Conservation (phyloP, 306 rosid species). For the Styphnolobium japonicum region DNA sequence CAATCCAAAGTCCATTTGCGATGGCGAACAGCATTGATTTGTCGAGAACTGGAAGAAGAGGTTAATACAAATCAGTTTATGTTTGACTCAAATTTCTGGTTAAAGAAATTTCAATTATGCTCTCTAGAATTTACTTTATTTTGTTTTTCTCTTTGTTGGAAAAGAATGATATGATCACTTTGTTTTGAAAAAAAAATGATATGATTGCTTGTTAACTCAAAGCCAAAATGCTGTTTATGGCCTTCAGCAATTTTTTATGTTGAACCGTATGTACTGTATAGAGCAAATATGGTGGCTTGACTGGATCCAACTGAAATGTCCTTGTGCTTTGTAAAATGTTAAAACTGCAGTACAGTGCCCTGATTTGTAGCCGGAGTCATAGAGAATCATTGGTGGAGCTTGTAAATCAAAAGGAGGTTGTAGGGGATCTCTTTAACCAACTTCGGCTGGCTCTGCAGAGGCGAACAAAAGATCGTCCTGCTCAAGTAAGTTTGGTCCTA, state of each 20-base stretch:
- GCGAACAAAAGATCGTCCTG: conserved; percentile 78
- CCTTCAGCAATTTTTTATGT: conserved; percentile 4
- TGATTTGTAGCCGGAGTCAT: conserved; percentile 59
- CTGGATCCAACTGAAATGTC: conserved; percentile 25
- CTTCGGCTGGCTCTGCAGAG: conserved; percentile 94
- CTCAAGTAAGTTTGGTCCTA: conserved; percentile 70
- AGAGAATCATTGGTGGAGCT: conserved; percentile 82
- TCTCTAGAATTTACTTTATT: not conserved
- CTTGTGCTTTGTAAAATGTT: conserved; percentile 26
- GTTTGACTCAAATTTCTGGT: not conserved
- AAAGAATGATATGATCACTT: not conserved
- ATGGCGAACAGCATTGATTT: conserved; percentile 95
- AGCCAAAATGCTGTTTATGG: not conserved
- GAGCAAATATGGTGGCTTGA: conserved; percentile 4
- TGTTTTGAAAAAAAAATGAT: not conserved
- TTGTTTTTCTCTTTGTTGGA: not conserved
- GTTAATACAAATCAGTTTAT: conserved; percentile 36
- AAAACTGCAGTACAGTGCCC: conserved; percentile 77
- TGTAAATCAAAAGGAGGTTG: conserved; percentile 86
- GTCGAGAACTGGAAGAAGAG: conserved; percentile 98
- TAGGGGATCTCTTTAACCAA: conserved; percentile 95
- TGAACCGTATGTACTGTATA: not conserved
- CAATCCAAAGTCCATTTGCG: conserved; percentile 93
- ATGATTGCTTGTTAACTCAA: not conserved
- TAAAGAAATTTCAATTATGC: conserved; percentile 7